Evolutionary conservation across 2,329 filamentous ascomycete genomes (phyloP), one percentile per base, ranked within the genome.

Genomic region (Periconia macrospinosa): DNA sequence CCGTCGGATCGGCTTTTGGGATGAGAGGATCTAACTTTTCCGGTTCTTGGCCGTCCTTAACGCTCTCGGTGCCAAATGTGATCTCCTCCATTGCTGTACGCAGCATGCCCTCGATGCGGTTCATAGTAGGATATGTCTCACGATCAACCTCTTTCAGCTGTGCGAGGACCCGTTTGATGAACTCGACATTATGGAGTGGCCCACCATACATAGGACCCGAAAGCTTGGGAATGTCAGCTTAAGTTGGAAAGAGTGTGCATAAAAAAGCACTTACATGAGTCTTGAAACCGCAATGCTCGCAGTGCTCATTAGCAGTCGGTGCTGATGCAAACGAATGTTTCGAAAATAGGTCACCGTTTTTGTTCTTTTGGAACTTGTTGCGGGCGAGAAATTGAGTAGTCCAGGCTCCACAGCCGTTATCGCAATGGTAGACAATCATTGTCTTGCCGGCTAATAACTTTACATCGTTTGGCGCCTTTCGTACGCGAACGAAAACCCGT

Each of bases 181-280:
- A 99, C 1, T 86, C 84, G 7, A 86, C 82, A 43, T 92, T 92
- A 74, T 99, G 94, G 9, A 99, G 78, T 18, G 89, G 89, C 1
- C 94, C 94, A 33, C 85, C 92, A 78, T 92, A 99, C 93, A 99
- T 97, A 0, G 94, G 94, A 1, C 94, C 94, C 5, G 86, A 89
- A 14, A 97, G 73, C 63, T 71, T 15, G 35, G 19, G 2, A 3
- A 19, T n/a, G 42, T 51, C 46, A 47, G 50, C 33, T 17, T 3
- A n/a, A 48, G 9, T 13, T 30, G 37, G 11, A 37, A 3, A 14
- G 6, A 13, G 6, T 30, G n/a, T 45, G 7, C 15, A 15, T 14
- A 9, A 53, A 59, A 50, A 41, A 11, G 23, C 15, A 45, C 53
- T 52, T 65, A 70, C 65, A 73, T 97, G 94, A 75, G 88, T 95